Evolutionary conservation across 106 monocot species (phyloP).

Genomic region (Platanthera guangdongensis): DNA sequence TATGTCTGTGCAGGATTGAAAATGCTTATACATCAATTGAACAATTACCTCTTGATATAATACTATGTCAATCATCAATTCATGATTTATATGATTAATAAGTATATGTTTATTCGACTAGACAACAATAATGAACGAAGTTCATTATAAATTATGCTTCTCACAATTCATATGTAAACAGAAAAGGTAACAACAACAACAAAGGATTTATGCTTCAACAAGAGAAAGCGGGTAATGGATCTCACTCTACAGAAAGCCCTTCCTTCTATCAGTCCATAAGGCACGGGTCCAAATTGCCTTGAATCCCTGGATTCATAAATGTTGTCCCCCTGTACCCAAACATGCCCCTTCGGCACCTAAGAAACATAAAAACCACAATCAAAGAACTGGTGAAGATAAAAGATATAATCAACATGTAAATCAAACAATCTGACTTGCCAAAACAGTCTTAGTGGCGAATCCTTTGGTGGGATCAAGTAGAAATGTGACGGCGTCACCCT

Average conservation of each 20-base stretch:
- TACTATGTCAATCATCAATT: neutral
- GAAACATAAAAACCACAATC: neutral
- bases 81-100: neutral
- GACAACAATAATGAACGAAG: neutral
- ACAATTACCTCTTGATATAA: neutral
- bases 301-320: slow-evolving; percentile 75
- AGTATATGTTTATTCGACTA: neutral
- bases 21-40: neutral
- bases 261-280: slow-evolving; percentile 59
- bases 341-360: slow-evolving; percentile 80
- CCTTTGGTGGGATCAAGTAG: slow-evolving; percentile 29
- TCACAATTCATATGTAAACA: neutral
- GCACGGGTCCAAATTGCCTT: slow-evolving; percentile 64
- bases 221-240: neutral
- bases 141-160: neutral
- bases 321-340: slow-evolving; percentile 93
- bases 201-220: neutral
- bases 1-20: neutral
- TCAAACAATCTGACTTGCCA: slow-evolving; percentile 24
- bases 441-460: slow-evolving; percentile 28
- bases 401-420: neutral
- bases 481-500: slow-evolving; percentile 63
- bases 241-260: slow-evolving; percentile 71
- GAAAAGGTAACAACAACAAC: neutral
- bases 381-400: neutral